Conservation (phyloP, 2,329 filamentous ascomycete genomes). For the Byssochlamys sp. region DNA sequence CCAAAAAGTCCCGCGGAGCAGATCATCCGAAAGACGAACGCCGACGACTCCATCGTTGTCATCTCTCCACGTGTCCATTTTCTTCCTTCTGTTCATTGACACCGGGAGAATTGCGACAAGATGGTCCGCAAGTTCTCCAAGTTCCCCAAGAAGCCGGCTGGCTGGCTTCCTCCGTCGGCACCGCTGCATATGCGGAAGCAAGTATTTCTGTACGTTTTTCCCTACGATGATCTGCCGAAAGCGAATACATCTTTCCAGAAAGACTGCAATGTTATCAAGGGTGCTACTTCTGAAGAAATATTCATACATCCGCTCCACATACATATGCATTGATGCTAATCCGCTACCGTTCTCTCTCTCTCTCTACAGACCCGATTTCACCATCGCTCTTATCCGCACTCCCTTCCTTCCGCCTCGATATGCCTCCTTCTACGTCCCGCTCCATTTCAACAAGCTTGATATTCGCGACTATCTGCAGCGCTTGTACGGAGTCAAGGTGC, state of each 20-base stretch:
- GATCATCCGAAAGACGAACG: neutral
- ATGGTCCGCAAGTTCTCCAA: conserved; percentile 24
- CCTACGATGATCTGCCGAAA: neutral
- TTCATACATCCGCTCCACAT: neutral
- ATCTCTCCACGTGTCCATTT: neutral
- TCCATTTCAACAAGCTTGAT: conserved; percentile 92
- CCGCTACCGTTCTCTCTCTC: neutral
- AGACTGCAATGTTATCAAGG: neutral
- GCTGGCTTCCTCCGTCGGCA: conserved; percentile 16
- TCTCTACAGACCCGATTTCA: conserved; percentile 62
- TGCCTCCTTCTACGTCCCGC: conserved; percentile 81
- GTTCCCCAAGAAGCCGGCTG: conserved; percentile 17
- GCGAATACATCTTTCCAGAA: neutral
- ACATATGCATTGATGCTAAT: neutral
- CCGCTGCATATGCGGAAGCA: conserved; percentile 28
- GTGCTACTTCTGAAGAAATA: neutral
- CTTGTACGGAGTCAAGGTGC: conserved; percentile 65
- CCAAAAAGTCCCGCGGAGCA: neutral
- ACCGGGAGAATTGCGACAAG: conserved; percentile 5
- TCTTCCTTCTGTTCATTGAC: neutral
- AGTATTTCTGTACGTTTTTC: conserved; percentile 47
- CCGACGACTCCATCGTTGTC: conserved; percentile 1
- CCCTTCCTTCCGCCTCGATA: conserved; percentile 65
- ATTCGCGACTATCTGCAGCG: conserved; percentile 89
- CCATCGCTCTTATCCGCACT: conserved; percentile 67